These are phyloP conservation scores for Podila verticillata DNA, from an alignment of 192 early-diverging fungal species.

Conservation along the genomic window DNA sequence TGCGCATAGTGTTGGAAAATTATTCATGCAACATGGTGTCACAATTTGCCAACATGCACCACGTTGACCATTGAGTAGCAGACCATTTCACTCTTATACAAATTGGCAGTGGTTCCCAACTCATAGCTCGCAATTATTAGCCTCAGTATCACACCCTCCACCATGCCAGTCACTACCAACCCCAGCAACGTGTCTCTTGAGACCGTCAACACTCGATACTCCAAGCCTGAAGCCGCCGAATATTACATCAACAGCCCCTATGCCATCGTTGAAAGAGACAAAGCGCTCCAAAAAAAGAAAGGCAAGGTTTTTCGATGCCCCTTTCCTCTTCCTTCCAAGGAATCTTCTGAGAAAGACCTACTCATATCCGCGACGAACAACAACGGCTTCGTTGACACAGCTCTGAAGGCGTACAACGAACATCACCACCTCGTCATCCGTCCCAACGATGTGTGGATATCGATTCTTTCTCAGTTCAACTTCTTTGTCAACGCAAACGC, in stretches of 20 bases:
- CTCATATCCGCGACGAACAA: background rate
- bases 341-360: constrained; percentile 1
- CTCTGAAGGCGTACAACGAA: constrained; percentile 9
- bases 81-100: background rate
- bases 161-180: background rate
- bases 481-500: constrained; percentile 17
- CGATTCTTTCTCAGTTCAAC: constrained; percentile 29
- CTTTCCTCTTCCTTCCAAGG: constrained; percentile 8
- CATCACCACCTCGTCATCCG: constrained; percentile 17
- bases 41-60: constrained; percentile 4
- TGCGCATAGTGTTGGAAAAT: constrained; percentile 5
- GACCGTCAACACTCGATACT: background rate
- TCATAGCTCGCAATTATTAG: background rate
- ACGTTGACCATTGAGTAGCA: constrained; percentile 7
- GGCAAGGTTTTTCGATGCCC: constrained; percentile 7
- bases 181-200: background rate
- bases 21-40: constrained; percentile 2
- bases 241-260: constrained; percentile 9
- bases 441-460: constrained; percentile 18
- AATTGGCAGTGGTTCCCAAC: background rate
- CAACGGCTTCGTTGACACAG: constrained; percentile 13
- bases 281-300: constrained; percentile 4
- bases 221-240: background rate
- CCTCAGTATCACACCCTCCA: constrained; percentile 5
- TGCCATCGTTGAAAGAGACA: constrained; percentile 5